Percentiles rank a stretch among this genome's conserved stretches.
phyloP scores from a whole-genome alignment of 495 filamentous ascomycete species.

The Aspergillus ellipticus region DNA sequence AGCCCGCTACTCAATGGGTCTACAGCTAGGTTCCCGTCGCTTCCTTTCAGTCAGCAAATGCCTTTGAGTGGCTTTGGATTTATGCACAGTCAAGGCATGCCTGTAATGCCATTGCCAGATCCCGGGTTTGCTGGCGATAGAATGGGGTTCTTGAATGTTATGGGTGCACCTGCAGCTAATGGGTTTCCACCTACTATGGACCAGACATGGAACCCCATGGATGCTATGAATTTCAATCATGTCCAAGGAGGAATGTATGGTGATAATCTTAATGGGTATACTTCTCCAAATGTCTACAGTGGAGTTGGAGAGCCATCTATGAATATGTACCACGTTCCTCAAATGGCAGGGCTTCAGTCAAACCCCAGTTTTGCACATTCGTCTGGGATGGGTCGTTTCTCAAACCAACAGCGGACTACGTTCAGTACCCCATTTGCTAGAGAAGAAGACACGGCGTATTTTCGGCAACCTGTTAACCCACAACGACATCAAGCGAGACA shows the following conservation, averaged over 20 bases:
- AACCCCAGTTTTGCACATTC: slow-evolving; percentile 32
- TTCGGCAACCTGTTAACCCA: slow-evolving; percentile 93
- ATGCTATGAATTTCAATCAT: slow-evolving; percentile 40
- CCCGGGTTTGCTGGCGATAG: slow-evolving; percentile 37
- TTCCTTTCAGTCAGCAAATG: slow-evolving; percentile 34
- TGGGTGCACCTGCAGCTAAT: slow-evolving; percentile 40
- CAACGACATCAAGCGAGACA: slow-evolving; percentile 81
- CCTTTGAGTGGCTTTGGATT: slow-evolving; percentile 29
- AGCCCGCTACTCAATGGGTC: slow-evolving; percentile 14
- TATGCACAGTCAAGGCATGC: slow-evolving; percentile 32
- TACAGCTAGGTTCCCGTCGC: slow-evolving; percentile 13
- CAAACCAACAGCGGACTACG: slow-evolving; percentile 68
- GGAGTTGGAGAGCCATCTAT: slow-evolving; percentile 38
- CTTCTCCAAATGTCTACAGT: slow-evolving; percentile 35
- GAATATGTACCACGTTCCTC: slow-evolving; percentile 35
- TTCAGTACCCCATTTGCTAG: slow-evolving; percentile 59
- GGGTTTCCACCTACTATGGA: slow-evolving; percentile 44
- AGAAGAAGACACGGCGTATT: slow-evolving; percentile 89
- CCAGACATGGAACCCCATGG: slow-evolving; percentile 48
- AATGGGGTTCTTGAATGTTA: slow-evolving; percentile 54
- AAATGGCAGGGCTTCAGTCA: slow-evolving; percentile 27
- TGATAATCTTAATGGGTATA: slow-evolving; percentile 37
- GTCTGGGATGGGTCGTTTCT: slow-evolving; percentile 47
- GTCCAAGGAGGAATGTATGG: slow-evolving; percentile 47
- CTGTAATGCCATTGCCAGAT: slow-evolving; percentile 41